A percentile compares a stretch with the other conserved stretches of the same genome.
These are phyloP conservation scores for Carex scoparia DNA, from an alignment of 176 grass and related monocot genomes.

Conservation along the genomic window DNA sequence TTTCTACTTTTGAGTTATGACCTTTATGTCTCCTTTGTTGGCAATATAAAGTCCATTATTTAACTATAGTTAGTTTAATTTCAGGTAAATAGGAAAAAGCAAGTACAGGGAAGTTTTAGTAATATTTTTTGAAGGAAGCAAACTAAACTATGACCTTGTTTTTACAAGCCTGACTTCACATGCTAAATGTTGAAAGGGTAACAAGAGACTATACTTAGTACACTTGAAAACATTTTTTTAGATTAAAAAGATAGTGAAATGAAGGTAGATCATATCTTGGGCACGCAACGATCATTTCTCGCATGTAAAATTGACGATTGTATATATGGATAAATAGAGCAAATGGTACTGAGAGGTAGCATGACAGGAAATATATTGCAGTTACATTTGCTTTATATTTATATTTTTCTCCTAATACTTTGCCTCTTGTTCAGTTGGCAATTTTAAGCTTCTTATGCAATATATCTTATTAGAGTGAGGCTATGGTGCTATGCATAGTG, in stretches of 20 bases:
- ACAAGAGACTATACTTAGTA: neutral
- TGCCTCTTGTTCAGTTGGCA: neutral
- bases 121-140: neutral
- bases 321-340: neutral
- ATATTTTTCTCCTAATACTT: neutral
- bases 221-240: neutral
- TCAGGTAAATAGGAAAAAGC: slow-evolving; percentile 75
- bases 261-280: neutral
- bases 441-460: neutral
- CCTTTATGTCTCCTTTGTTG: neutral
- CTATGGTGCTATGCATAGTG: too few species aligned
- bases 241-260: neutral
- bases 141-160: neutral
- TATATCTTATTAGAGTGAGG: neutral
- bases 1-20: neutral
- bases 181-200: neutral
- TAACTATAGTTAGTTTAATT: slow-evolving; percentile 19
- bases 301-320: slow-evolving; percentile 2
- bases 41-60: neutral
- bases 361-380: neutral
- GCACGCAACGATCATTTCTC: neutral
- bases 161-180: neutral
- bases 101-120: slow-evolving; percentile 68
- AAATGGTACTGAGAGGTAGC: neutral
- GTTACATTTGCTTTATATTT: neutral